Percentiles rank a stretch among this genome's conserved stretches.
Conservation (phyloP, 169 alveolate species). For the Plasmodium cynomolgi region DNA sequence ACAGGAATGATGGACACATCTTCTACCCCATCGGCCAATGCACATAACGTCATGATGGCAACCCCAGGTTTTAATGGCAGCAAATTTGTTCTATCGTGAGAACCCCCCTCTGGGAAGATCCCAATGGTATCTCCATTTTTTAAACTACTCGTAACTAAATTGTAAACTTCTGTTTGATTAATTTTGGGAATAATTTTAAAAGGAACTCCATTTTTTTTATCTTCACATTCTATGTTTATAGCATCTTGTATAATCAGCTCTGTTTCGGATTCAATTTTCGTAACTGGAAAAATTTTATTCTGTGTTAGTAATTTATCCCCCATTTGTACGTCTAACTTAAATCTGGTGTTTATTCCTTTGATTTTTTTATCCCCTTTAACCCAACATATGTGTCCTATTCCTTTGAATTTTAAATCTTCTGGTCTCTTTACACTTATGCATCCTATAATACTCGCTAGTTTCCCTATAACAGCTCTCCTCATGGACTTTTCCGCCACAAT, state of each 20-base stretch:
- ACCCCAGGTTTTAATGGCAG: conserved; percentile 96
- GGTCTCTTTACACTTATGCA: conserved; percentile 92
- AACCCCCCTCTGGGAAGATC: conserved; percentile 97
- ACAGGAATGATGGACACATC: conserved; percentile 92
- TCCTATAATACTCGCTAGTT: conserved; percentile 89
- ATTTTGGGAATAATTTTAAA: conserved; percentile 91
- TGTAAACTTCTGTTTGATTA: conserved; percentile 92
- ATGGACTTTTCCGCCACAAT: conserved; percentile 88
- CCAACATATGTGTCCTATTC: conserved; percentile 88
- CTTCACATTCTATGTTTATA: conserved; percentile 79
- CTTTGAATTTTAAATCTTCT: conserved; percentile 88
- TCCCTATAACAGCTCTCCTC: conserved; percentile 88
- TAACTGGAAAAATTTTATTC: conserved; percentile 82
- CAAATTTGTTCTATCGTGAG: conserved; percentile 95
- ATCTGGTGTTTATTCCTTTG: conserved; percentile 88
- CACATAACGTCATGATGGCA: conserved; percentile 93
- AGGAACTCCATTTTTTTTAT: conserved; percentile 78
- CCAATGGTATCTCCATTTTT: conserved; percentile 92
- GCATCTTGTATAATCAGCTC: conserved; percentile 85
- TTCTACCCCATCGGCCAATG: conserved; percentile 93
- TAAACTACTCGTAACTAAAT: conserved; percentile 89
- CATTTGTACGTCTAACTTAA: conserved; percentile 86
- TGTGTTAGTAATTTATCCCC: conserved; percentile 89
- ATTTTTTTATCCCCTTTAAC: conserved; percentile 76
- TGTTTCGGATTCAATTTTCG: conserved; percentile 89